Percentiles rank a stretch among this genome's conserved stretches.
Conservation (phyloP, 73 alveolate genomes). For the Tetrahymena elliotti region DNA sequence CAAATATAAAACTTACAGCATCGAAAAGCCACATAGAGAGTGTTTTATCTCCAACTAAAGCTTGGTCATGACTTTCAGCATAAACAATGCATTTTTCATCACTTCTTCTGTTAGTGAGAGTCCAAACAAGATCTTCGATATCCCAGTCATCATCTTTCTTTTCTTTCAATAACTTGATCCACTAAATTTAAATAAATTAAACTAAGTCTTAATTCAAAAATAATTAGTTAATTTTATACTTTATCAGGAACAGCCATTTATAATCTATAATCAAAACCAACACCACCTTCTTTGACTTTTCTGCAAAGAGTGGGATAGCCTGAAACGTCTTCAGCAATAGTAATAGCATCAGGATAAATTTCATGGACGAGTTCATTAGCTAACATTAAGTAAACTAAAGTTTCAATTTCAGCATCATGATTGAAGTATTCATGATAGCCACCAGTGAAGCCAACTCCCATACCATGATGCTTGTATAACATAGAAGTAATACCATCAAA, state of each 20-base stretch:
- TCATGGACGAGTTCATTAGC: constrained; percentile 94
- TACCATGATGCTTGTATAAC: constrained; percentile 97
- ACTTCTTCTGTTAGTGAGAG: constrained; percentile 85
- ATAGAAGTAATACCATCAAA: constrained; percentile 98
- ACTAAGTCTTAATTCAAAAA: background rate
- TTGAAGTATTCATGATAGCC: constrained; percentile 90
- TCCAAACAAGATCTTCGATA: constrained; percentile 76
- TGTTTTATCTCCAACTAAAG: constrained; percentile 97
- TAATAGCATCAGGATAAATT: constrained; percentile 83
- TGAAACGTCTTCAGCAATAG: constrained; percentile 96
- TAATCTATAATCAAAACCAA: constrained; percentile 95
- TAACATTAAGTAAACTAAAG: constrained; percentile 80
- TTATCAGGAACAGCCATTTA: constrained; percentile 94
- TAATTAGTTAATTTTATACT: constrained; percentile 48
- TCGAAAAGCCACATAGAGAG: constrained; percentile 93
- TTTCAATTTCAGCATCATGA: constrained; percentile 82
- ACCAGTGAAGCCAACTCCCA: constrained; percentile 82
- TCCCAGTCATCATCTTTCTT: constrained; percentile 94
- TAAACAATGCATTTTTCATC: constrained; percentile 89
- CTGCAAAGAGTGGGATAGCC: constrained; percentile 97
- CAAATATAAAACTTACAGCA: background rate
- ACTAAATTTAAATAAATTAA: background rate
- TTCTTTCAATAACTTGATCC: constrained; percentile 70
- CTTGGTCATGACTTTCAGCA: constrained; percentile 96
- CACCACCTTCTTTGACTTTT: constrained; percentile 95